These are phyloP conservation scores for Termitomyces sp. DNA, from an alignment of 768 basidiomycete genomes.

Conservation along the genomic window DNA sequence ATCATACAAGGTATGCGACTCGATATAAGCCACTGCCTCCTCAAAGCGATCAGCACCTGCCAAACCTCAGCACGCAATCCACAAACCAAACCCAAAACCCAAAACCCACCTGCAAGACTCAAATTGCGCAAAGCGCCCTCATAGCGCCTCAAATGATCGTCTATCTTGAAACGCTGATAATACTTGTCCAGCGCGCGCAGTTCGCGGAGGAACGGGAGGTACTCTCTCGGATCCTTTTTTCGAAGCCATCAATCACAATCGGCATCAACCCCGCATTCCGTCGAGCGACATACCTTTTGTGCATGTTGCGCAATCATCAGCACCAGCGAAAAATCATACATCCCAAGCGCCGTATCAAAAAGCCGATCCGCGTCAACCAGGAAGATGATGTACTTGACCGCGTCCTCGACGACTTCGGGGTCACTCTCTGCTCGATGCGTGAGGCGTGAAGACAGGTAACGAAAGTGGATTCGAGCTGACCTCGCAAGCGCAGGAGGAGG, in stretches of 20 bases:
- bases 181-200: slow-evolving; percentile 72
- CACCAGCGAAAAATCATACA: slow-evolving; percentile 97
- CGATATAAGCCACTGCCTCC: slow-evolving; percentile 77
- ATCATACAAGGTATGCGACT: slow-evolving; percentile 70
- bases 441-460: not conserved
- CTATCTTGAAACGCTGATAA: slow-evolving; percentile 88
- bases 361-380: slow-evolving; percentile 88
- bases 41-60: slow-evolving; percentile 67
- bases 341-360: slow-evolving; percentile 93
- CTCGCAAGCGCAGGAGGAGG: slow-evolving; percentile 71
- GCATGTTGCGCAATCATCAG: slow-evolving; percentile 96
- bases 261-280: not conserved
- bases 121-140: slow-evolving; percentile 73
- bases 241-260: not conserved
- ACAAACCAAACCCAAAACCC: not conserved
- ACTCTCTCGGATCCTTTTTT: slow-evolving; percentile 98
- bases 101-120: slow-evolving; percentile 54
- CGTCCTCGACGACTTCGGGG: slow-evolving; percentile 84
- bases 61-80: not conserved
- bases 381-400: slow-evolving; percentile 98
- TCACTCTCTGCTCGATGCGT: slow-evolving; percentile 39
- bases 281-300: slow-evolving; percentile 63
- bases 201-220: slow-evolving; percentile 93
- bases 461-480: slow-evolving; percentile 38
- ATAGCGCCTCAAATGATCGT: slow-evolving; percentile 82